A percentile compares a stretch with the other conserved stretches of the same genome.
These are phyloP conservation scores for Arthromyces matolae DNA, from an alignment of 768 basidiomycete genomes.

Conservation along the genomic window DNA sequence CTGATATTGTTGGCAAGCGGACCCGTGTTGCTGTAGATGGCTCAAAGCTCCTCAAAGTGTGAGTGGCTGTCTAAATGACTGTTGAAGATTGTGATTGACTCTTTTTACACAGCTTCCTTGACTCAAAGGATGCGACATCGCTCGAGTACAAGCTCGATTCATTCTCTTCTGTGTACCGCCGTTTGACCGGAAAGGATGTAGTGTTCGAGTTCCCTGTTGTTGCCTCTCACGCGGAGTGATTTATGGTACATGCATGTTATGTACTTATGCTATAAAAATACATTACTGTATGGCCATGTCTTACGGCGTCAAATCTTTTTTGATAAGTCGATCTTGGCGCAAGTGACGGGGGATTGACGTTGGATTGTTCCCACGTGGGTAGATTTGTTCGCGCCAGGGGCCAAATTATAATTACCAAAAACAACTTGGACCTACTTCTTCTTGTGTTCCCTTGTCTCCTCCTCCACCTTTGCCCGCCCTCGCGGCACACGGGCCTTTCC, in stretches of 20 bases:
- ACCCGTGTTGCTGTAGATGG: slow-evolving; percentile 93
- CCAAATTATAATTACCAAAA: slow-evolving; percentile 19
- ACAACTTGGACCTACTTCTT: slow-evolving; percentile 26
- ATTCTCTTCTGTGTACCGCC: slow-evolving; percentile 95
- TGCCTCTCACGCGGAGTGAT: slow-evolving; percentile 50
- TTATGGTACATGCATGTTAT: slow-evolving; percentile 29
- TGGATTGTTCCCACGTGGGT: slow-evolving; percentile 35
- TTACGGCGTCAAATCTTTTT: slow-evolving; percentile 2
- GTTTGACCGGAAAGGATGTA: slow-evolving; percentile 95
- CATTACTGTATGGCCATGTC: slow-evolving; percentile 7
- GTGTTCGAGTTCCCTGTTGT: slow-evolving; percentile 88
- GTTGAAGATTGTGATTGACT: slow-evolving; percentile 15
- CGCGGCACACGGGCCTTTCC: slow-evolving; percentile 42
- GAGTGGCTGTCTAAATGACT: slow-evolving; percentile 35
- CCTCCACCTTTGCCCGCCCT: slow-evolving; percentile 38
- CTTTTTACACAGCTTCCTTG: slow-evolving; percentile 69
- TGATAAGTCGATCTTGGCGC: slow-evolving; percentile 11
- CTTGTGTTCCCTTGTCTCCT: slow-evolving; percentile 26
- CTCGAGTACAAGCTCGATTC: slow-evolving; percentile 99
- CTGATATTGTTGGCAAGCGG: slow-evolving; percentile 98
- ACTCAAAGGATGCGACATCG: slow-evolving; percentile 95
- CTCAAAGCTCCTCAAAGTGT: slow-evolving; percentile 97
- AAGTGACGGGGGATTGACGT: slow-evolving; percentile 16
- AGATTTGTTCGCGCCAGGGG: slow-evolving; percentile 25
- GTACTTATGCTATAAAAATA: slow-evolving; percentile 23